Evolutionary conservation across 768 basidiomycete genomes (phyloP), one percentile per base, ranked within the genome.

Genomic region (Russula emetica): DNA sequence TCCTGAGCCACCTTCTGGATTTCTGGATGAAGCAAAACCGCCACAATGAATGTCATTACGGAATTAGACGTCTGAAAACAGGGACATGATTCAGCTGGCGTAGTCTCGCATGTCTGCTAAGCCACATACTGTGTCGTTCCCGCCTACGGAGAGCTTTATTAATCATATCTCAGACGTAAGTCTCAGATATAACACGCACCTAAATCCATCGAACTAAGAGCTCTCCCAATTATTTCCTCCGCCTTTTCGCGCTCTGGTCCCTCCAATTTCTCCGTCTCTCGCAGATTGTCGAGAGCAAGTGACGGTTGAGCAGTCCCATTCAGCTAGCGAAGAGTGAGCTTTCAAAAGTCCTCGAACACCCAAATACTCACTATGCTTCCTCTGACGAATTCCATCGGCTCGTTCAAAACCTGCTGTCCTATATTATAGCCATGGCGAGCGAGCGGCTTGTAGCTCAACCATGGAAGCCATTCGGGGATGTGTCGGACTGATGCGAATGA

Each of bases 371-470:
- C 62, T 10, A 63, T 63, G 40, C 24, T 9, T 28, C 58, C 56
- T 28, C 18, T 42, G 1, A 63, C 62, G 20, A 58, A 63, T 47
- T 5, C 7, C 36, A 63, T 58, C 18, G 62, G 62, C 7, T 10
- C 32, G 14, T 34, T 11, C 8, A 58, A 10, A 20, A 50, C 62
- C 18, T 53, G n/a, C 6, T 26, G 16, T 26, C 62, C 49, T 14
- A 63, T 40, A 5, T 30, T 5, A 24, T 52, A 5, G 22, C 62
- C 62, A 32, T 32, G 45, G 13, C 62, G 49, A 1, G 50, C 50
- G 11, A 63, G 62, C 2, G 55, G 56, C 22, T 63, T 58, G 24
- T 63, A 63, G 20, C 62, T 63, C 8, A 58, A 14, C 62, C 62
- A 63, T 1, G 62, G 49, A 9, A 63, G 22, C 62, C 62, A 58